Evolutionary conservation across 352 stramenopile genomes (phyloP).

Genomic region (Phytophthora aleatoria): DNA sequence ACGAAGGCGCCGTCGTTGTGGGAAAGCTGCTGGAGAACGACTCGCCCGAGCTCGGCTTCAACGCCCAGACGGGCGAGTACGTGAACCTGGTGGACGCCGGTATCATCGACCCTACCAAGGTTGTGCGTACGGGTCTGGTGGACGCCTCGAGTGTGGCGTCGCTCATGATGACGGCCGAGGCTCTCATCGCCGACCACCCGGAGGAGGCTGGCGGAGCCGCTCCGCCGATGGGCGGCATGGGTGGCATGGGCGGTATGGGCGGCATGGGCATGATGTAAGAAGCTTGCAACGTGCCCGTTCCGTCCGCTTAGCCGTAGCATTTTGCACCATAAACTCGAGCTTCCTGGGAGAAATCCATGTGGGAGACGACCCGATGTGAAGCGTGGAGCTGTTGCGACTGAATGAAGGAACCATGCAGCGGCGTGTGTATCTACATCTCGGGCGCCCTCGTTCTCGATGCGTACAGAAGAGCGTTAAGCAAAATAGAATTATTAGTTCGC

Average conservation of each 20-base stretch:
- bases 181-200: constrained; percentile 97
- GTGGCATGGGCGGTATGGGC: constrained; percentile 81
- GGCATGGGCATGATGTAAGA: constrained; percentile 89
- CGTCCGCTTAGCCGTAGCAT: background rate
- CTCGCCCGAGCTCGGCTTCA: constrained; percentile 94
- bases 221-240: constrained; percentile 83
- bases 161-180: constrained; percentile 99
- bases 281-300: constrained; percentile 11
- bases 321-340: constrained; percentile 16
- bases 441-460: constrained; percentile 22
- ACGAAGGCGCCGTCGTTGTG: constrained; percentile 98
- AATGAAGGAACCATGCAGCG: constrained; percentile 30
- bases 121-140: constrained; percentile 98
- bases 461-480: constrained; percentile 37
- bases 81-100: constrained; percentile 98
- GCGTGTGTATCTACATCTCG: constrained; percentile 11
- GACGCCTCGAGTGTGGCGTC: constrained; percentile 98
- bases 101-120: constrained; percentile 99
- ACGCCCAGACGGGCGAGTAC: constrained; percentile 98
- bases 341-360: constrained; percentile 3
- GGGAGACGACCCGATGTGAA: constrained; percentile 28
- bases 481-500: constrained; percentile 50
- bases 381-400: constrained; percentile 38
- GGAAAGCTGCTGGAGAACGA: constrained; percentile 98
- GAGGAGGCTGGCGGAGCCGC: constrained; percentile 71